Conservation (phyloP, 192 early-diverging fungal species). For the Coemansia sp. region DNA sequence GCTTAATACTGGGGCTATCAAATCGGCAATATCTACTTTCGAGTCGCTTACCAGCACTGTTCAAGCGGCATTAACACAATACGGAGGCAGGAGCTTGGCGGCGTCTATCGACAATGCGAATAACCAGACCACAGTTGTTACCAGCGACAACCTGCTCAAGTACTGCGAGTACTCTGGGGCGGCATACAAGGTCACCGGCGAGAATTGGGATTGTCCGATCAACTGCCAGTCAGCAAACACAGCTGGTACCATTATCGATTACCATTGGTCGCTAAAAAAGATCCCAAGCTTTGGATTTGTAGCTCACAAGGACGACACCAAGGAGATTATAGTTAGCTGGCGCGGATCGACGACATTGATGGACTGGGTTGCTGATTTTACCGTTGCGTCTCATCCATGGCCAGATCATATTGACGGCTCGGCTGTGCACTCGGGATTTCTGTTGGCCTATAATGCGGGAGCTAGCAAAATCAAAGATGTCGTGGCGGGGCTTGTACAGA, state of each 20-base stretch:
- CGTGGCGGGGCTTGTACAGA: constrained; percentile 14
- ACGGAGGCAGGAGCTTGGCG: background rate
- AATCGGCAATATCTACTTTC: background rate
- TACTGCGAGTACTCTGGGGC: constrained; percentile 50
- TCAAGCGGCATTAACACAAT: background rate
- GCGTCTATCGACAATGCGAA: background rate
- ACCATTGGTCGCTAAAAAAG: constrained; percentile 32
- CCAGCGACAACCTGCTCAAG: constrained; percentile 8
- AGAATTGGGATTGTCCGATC: constrained; percentile 34
- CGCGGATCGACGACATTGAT: constrained; percentile 10
- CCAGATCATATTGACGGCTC: constrained; percentile 27
- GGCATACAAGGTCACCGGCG: constrained; percentile 38
- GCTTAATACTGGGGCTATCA: background rate
- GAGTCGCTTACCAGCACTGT: background rate
- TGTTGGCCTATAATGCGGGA: constrained; percentile 23
- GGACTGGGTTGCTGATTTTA: constrained; percentile 38
- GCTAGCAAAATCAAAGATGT: constrained; percentile 10
- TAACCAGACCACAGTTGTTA: background rate
- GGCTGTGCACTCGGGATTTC: constrained; percentile 48
- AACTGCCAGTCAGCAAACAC: constrained; percentile 41
- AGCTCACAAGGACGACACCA: constrained; percentile 34
- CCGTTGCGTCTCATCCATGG: constrained; percentile 25
- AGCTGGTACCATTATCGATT: constrained; percentile 39
- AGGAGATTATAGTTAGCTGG: constrained; percentile 37
- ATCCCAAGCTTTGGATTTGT: constrained; percentile 44